Percentiles rank a stretch among this genome's conserved stretches.
phyloP scores from a whole-genome alignment of 768 basidiomycete species.

The Tulasnella sp. region DNA sequence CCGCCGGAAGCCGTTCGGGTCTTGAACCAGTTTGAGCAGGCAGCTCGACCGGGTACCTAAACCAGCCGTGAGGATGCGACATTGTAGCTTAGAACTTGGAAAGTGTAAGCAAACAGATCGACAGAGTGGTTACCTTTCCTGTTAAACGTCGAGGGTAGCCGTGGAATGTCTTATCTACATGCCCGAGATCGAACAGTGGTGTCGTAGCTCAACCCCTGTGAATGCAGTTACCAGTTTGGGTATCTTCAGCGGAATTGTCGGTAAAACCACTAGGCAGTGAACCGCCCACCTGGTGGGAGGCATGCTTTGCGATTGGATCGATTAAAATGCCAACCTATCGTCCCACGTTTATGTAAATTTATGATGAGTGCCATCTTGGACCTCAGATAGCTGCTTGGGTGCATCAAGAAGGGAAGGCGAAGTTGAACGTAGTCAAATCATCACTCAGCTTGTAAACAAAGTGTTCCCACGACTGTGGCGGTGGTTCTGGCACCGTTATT shows the following conservation, averaged over 20 bases:
- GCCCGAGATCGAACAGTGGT: neutral
- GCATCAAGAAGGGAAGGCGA: neutral
- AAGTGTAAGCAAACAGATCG: neutral
- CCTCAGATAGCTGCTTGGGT: neutral
- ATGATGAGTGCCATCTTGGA: neutral
- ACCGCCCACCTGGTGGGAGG: neutral
- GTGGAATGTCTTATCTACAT: neutral
- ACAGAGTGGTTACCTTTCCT: neutral
- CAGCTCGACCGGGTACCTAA: neutral
- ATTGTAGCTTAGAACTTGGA: neutral
- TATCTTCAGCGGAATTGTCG: neutral
- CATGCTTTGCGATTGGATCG: neutral
- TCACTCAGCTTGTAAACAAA: neutral
- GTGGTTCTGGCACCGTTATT: neutral
- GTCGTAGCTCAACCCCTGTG: neutral
- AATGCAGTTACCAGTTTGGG: neutral
- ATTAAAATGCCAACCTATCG: neutral
- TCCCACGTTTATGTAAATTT: neutral
- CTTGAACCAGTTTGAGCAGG: neutral
- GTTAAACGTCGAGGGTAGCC: neutral
- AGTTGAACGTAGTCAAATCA: neutral
- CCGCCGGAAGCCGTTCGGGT: neutral
- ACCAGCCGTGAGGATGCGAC: neutral
- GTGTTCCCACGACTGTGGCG: neutral
- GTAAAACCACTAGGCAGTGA: neutral